phyloP scores from a whole-genome alignment of 306 rosid genomes.

The Trifolium fragiferum region DNA sequence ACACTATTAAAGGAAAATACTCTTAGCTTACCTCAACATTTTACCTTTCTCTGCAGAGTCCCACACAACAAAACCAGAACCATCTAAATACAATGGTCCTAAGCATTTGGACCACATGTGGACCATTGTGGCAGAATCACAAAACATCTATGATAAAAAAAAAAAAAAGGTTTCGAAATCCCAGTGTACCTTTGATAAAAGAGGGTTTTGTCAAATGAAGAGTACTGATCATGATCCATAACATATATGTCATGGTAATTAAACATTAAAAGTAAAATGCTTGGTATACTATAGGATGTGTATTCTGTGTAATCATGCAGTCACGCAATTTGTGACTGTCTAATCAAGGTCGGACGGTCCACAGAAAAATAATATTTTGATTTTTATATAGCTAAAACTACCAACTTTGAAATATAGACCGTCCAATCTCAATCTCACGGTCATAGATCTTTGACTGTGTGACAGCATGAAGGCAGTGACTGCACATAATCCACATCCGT shows the following conservation, averaged over 20 bases:
- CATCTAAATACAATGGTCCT: conserved; percentile 25
- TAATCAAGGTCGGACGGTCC: too few relatives aligned
- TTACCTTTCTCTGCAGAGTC: neutral
- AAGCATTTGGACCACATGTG: conserved; percentile 20
- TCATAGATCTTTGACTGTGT: too few relatives aligned
- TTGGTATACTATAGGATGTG: neutral
- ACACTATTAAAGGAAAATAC: conserved; percentile 1
- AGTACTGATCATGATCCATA: neutral
- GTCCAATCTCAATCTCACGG: too few relatives aligned
- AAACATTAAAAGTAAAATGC: conserved; percentile 13
- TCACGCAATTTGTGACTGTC: too few relatives aligned
- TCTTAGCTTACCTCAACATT: conserved; percentile 6
- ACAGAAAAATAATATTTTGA: too few relatives aligned
- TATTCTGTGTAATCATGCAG: too few relatives aligned
- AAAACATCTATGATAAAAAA: neutral
- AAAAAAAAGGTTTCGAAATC: conserved; percentile 6
- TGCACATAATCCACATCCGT: too few relatives aligned
- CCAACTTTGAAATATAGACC: too few relatives aligned
- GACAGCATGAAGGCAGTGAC: too few relatives aligned
- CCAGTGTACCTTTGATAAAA: neutral
- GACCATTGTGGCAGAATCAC: conserved; percentile 26
- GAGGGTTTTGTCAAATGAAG: conserved; percentile 8
- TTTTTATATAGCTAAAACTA: too few relatives aligned
- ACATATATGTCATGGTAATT: neutral
- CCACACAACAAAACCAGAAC: conserved; percentile 21